Evolutionary conservation across 148 eudicot genomes (phyloP), one percentile per base, ranked within the genome.

Genomic region (Vaccinium myrtillus): DNA sequence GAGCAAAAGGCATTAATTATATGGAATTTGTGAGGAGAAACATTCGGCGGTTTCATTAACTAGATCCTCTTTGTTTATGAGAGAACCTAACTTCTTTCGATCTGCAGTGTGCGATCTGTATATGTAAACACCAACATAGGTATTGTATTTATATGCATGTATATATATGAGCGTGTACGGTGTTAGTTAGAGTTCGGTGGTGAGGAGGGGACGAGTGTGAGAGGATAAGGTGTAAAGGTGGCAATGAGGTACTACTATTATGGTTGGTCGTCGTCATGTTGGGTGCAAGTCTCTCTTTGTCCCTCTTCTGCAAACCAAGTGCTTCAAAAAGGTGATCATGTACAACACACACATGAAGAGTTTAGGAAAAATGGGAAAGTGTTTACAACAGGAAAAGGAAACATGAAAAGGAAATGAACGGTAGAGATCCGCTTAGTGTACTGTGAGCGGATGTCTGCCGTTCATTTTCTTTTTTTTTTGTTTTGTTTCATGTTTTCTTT

Each of bases 161-260:
- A 54, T 55, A 46, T 27, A 54, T 55, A 46, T 76, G 59, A 15
- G 75, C 75, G 74, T 83, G 81, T 83, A 43, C 79, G 23, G 73
- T 59, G 77, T 70, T 51, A 27, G 77, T 81, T 81, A 81, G 83
- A 81, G 83, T 81, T 81, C 39, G 84, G 78, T 58, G 85, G 59
- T 59, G 85, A 32, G 74, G 74, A 83, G 58, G 80, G 85, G 85
- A 83, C 81, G 85, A 76, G 81, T 83, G 85, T 76, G 75, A 73
- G 75, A 83, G 48, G 59, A 83, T 83, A 76, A 83, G 85, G 59
- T 69, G 81, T 43, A 25, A 83, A 59, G 85, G 75, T 83, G 85
- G 81, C 85, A 83, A 63, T 43, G 58, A 75, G 70, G 14, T 58
- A 58, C 63, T 58, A 58, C 63, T 58, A 43, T 75, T 13, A 11